These are phyloP conservation scores for Castanea crenata DNA, from an alignment of 306 rosid genomes.

Conservation along the genomic window DNA sequence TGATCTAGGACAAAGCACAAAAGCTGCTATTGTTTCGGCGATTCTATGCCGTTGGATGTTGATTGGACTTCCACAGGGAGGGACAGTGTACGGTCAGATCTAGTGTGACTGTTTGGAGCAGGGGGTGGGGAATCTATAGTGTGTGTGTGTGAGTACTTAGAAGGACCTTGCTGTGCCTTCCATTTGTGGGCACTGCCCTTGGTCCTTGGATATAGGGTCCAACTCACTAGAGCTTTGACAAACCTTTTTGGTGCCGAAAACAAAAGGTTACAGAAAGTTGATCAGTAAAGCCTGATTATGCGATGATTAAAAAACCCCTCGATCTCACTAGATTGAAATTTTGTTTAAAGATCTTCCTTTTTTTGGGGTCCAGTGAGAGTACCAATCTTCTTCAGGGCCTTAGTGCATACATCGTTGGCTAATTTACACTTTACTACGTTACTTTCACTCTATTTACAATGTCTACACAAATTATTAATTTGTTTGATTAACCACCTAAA, in stretches of 20 bases:
- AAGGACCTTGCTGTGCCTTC: not conserved
- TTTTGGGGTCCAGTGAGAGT: not conserved
- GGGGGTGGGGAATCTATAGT: slow-evolving; percentile 7
- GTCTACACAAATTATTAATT: too few relatives aligned
- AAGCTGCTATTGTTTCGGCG: not conserved
- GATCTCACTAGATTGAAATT: not conserved
- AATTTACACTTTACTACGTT: too few relatives aligned
- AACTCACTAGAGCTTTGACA: not conserved
- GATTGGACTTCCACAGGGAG: slow-evolving; percentile 15
- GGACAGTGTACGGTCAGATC: slow-evolving; percentile 39
- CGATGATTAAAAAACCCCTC: not conserved
- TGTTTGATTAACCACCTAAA: too few relatives aligned
- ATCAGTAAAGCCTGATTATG: not conserved
- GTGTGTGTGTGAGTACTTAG: not conserved
- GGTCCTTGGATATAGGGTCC: not conserved
- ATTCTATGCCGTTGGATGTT: not conserved
- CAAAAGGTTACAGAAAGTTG: not conserved
- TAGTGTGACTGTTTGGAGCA: not conserved
- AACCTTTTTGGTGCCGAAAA: not conserved
- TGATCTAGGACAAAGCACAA: not conserved
- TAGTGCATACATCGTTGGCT: too few relatives aligned
- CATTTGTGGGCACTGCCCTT: not conserved
- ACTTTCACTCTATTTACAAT: too few relatives aligned
- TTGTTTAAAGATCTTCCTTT: not conserved
- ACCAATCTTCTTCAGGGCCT: too few relatives aligned